Percentiles rank a stretch among this genome's conserved stretches.
These are phyloP conservation scores for Lactarius sanguifluus DNA, from an alignment of 768 basidiomycete genomes.

Conservation along the genomic window DNA sequence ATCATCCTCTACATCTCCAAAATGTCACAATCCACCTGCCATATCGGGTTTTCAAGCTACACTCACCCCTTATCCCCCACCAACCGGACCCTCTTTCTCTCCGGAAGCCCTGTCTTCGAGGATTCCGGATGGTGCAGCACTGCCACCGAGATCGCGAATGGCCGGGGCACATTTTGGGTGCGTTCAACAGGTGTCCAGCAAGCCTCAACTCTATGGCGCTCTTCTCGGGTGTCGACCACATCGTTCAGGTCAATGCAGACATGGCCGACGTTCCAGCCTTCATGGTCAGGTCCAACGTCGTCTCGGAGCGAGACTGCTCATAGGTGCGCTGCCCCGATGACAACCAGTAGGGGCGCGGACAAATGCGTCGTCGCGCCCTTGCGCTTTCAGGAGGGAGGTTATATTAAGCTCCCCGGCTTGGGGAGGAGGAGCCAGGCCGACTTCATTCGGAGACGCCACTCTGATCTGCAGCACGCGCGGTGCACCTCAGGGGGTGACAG, in stretches of 20 bases:
- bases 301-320: not conserved
- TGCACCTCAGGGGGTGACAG: not conserved
- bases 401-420: not conserved
- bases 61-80: not conserved
- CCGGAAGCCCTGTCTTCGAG: not conserved
- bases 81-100: not conserved
- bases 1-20: not conserved
- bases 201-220: not conserved
- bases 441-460: not conserved
- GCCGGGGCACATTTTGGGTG: not conserved
- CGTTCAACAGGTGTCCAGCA: not conserved
- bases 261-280: not conserved
- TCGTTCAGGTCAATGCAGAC: not conserved
- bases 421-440: not conserved
- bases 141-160: not conserved
- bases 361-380: not conserved
- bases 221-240: not conserved
- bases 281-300: not conserved
- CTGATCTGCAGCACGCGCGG: not conserved
- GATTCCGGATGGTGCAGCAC: conserved; percentile 4
- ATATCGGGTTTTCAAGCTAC: conserved; percentile 1
- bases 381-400: not conserved
- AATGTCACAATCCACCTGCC: conserved; percentile 1
- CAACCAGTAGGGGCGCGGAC: not conserved
- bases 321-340: no score